Evolutionary conservation across 306 rosid species (phyloP), one percentile per base, ranked within the genome.

Genomic region (Glycine soja): DNA sequence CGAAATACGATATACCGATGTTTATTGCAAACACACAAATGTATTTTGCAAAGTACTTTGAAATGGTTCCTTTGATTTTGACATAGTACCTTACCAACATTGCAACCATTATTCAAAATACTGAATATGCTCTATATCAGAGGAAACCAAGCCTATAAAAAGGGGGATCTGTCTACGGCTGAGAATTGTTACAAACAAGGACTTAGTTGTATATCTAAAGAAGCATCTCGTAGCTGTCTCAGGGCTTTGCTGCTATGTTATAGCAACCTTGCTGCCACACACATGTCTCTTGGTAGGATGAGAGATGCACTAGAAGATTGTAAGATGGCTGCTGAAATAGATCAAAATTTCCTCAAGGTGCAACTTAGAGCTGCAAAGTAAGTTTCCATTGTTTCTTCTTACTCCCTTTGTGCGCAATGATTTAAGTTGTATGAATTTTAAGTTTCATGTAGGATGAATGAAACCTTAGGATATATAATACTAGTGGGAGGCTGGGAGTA

Each of bases 281-380:
- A 90, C 56, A 93, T 95, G 92, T 81, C 97, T 85, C 94, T 95
- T 86, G 97, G 99, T 82, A 90, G 88, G 87, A 77, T 95, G 88
- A 91, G 92, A 84, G 98, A 89, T 83, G 99, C 97, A 36, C 84
- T 93, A 77, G 87, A 76, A 72, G 99, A 95, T 82, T 95, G 98
- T 89, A 80, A 76, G 85, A 82, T 88, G 89, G 96, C 97, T 84
- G 85, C 92, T 58, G 87, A 89, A 66, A 88, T 95, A 59, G 99
- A 93, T 90, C 94, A 90, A 62, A 88, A 71, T 88, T 95, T 95
- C 77, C 91, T 88, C 82, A 95, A 73, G 82, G 97, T 90, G 84
- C 93, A 90, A 78, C 91, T 95, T 78, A 89, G 99, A 93, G 98
- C 97, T 88, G 98, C 98, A 85, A 93, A 93, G 98, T 95, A 89